Percentiles rank a stretch among this genome's conserved stretches.
Conservation (phyloP, 768 basidiomycete genomes). For the Amyloporia xantha region DNA sequence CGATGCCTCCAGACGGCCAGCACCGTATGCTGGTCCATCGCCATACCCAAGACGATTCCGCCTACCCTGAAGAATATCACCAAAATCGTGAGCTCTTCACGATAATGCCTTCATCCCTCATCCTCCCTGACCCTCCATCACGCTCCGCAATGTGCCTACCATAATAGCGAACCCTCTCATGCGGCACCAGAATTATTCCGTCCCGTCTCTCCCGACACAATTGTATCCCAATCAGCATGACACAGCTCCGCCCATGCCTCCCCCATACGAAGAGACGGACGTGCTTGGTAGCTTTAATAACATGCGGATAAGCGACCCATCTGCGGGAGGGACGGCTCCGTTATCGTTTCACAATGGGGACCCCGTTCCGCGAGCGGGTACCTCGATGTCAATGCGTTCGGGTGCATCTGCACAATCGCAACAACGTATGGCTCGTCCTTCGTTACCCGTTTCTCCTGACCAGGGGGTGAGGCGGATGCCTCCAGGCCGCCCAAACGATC, state of each 20-base stretch:
- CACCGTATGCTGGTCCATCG: constrained; percentile 6
- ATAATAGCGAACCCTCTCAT: constrained; percentile 22
- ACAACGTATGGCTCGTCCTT: constrained; percentile 10
- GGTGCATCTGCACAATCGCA: constrained; percentile 19
- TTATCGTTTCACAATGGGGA: constrained; percentile 23
- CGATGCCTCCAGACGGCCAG: constrained; percentile 10
- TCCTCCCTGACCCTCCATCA: not conserved
- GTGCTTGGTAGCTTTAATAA: constrained; percentile 46
- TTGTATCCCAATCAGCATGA: constrained; percentile 22
- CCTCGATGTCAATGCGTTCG: constrained; percentile 47
- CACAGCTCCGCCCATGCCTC: constrained; percentile 23
- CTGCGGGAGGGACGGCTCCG: constrained; percentile 19
- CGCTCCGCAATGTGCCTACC: not conserved
- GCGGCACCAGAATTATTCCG: constrained; percentile 42
- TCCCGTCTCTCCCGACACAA: constrained; percentile 38
- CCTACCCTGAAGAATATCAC: not conserved
- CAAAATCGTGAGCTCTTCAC: constrained; percentile 9
- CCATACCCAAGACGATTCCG: not conserved
- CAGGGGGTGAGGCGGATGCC: constrained; percentile 13
- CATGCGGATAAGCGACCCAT: constrained; percentile 44
- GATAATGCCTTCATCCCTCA: not conserved
- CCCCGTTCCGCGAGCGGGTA: constrained; percentile 47
- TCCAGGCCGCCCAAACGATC: constrained; percentile 12
- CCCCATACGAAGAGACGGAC: constrained; percentile 38
- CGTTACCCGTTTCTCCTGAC: constrained; percentile 15